Evolutionary conservation across 768 basidiomycete species (phyloP).

Genomic region (Leucosporidium creatinivorum): DNA sequence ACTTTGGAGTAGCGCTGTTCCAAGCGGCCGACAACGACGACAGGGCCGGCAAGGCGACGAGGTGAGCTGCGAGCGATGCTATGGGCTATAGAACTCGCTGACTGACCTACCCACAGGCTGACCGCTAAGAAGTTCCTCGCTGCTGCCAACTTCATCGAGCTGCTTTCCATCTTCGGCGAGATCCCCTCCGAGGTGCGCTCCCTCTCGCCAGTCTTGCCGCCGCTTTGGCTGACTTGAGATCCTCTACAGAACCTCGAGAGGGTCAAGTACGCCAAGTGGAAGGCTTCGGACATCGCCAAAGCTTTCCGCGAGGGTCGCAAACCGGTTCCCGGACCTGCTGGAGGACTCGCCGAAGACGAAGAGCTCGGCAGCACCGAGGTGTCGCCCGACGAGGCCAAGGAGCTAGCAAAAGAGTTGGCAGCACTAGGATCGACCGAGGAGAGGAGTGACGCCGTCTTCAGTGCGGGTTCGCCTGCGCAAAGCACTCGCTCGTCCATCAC

Average conservation of each 20-base stretch:
- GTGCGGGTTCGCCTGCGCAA: constrained; percentile 29
- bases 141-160: constrained; percentile 87
- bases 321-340: constrained; percentile 71
- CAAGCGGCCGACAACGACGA: constrained; percentile 84
- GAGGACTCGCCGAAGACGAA: constrained; percentile 39
- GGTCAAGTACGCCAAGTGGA: constrained; percentile 92
- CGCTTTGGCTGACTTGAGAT: too few relatives aligned
- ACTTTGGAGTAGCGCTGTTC: constrained; percentile 90
- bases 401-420: constrained; percentile 20
- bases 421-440: constrained; percentile 10
- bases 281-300: constrained; percentile 88
- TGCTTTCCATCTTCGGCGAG: constrained; percentile 68
- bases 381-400: constrained; percentile 22
- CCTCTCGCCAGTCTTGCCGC: not conserved
- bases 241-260: constrained; percentile 66
- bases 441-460: not conserved
- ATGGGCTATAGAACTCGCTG: not conserved
- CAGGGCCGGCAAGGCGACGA: constrained; percentile 63
- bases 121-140: constrained; percentile 94
- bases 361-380: constrained; percentile 7
- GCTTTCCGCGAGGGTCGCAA: constrained; percentile 87
- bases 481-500: constrained; percentile 20
- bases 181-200: constrained; percentile 51
- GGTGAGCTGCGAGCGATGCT: constrained; percentile 47
- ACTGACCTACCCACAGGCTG: constrained; percentile 47